Percentiles rank a stretch among this genome's conserved stretches.
Conservation (phyloP, 163 green algal species). For the Botryococcus braunii region DNA sequence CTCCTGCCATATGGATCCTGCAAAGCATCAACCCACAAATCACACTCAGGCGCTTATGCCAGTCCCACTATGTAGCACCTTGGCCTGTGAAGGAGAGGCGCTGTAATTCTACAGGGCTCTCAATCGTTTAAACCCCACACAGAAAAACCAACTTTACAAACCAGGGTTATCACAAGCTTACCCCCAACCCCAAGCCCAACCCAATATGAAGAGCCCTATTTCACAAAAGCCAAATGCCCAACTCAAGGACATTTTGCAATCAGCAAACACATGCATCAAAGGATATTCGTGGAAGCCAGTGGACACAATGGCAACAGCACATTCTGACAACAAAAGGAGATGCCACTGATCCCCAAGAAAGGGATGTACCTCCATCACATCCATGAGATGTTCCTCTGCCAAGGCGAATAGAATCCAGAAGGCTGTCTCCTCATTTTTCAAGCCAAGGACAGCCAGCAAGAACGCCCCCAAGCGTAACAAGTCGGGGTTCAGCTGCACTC, state of each 20-base stretch:
- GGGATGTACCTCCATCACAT: conserved; percentile 20
- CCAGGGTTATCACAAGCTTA: not conserved
- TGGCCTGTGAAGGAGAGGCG: not conserved
- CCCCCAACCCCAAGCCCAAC: not conserved
- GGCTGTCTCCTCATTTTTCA: conserved; percentile 23
- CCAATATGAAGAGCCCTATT: not conserved
- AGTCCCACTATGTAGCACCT: not conserved
- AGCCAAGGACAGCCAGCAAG: conserved; percentile 24
- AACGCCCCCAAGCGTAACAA: conserved; percentile 23
- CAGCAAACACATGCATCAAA: not conserved
- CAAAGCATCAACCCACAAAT: not conserved
- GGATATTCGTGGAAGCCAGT: not conserved
- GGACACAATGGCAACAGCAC: not conserved
- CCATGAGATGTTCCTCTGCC: conserved; percentile 25
- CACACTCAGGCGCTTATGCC: not conserved
- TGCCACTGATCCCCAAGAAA: not conserved
- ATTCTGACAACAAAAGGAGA: not conserved
- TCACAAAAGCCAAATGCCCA: not conserved
- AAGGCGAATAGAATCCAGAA: conserved; percentile 42
- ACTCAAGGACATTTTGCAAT: not conserved
- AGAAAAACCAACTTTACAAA: not conserved
- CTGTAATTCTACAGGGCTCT: no score
- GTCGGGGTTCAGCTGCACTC: not conserved
- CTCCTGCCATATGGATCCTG: conserved; percentile 10
- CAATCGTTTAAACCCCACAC: not conserved